Base-by-base conservation (phyloP, 371 early-diverging fungal species). In the Nematocida sp. region DNA sequence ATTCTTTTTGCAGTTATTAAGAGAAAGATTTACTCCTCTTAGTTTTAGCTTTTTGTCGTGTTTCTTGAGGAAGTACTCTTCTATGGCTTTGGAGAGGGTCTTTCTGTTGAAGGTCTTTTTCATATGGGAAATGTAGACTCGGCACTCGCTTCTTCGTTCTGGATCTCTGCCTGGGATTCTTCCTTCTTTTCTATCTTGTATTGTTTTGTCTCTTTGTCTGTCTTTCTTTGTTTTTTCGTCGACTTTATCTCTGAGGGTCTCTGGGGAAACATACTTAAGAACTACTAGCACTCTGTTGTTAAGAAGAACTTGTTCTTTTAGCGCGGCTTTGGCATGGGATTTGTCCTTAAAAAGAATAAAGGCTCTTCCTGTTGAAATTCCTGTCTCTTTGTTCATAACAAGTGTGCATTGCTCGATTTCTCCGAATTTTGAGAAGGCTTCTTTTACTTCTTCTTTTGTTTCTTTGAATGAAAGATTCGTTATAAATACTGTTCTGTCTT, bases 351-450 rank as follows among this genome's bases (percentile, higher is more conserved):
- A 79, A 1, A 79, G 81, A 39, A 83, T 55, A 50, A 79, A 66
- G 5, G 79, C 81, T 51, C 79, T 81, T 26, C 83, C 83, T n/a
- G 79, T 75, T 30, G 80, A 79, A 20, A 53, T 54, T n/a, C 55
- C 49, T 3, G 61, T 71, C 13, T 81, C 77, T 42, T 63, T 78
- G 61, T 81, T 77, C 47, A 68, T 57, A 16, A 77, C 78, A 16
- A 81, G 32, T 2, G 56, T 54, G 30, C 78, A 64, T 47, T 80
- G 80, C 50, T 77, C 79, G 20, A 81, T 54, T 30, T 80, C 66
- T 47, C 81, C 81, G 38, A 66, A 80, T n/a, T 65, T 48, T 23
- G 38, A 33, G 63, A 83, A 80, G 39, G 35, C 55, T 36, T 78
- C 49, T n/a, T 18, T 54, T 18, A 83, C 49, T n/a, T 67, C 51